Evolutionary conservation across 75 land plant genomes (phyloP).

Genomic region (Chamaecyparis obtusa): DNA sequence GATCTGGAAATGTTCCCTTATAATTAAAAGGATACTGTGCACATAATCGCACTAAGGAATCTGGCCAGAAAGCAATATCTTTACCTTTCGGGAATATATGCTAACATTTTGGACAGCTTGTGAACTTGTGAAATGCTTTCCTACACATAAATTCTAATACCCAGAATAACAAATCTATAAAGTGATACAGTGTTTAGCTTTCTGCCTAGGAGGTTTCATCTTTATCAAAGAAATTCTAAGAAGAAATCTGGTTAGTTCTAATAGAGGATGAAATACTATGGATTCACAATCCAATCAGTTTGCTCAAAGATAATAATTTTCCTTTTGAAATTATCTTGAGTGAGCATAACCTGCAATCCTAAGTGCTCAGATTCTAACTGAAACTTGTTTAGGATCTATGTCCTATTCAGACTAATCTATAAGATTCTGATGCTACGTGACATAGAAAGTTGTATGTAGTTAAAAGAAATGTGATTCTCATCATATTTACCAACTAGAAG

Average conservation of each 20-base stretch:
- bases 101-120: slow-evolving; percentile 2
- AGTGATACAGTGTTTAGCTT: not conserved
- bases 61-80: not conserved
- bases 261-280: not conserved
- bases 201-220: not conserved
- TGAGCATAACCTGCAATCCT: not conserved
- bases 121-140: not conserved
- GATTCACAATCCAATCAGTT: not conserved
- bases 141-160: not conserved
- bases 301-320: not conserved
- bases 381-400: not conserved
- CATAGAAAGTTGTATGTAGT: not conserved
- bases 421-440: not conserved
- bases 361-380: not conserved
- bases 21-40: not conserved
- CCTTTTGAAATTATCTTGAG: not conserved
- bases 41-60: not conserved
- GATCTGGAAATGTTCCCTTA: not conserved
- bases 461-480: not conserved
- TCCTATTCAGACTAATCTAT: not conserved
- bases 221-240: not conserved
- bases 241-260: not conserved
- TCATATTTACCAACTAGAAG: not conserved
- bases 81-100: not conserved
- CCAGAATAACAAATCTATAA: not conserved